A percentile compares a stretch with the other conserved stretches of the same genome.
phyloP scores from a whole-genome alignment of 2,329 filamentous ascomycete genomes.

The Arachnopeziza araneosa region DNA sequence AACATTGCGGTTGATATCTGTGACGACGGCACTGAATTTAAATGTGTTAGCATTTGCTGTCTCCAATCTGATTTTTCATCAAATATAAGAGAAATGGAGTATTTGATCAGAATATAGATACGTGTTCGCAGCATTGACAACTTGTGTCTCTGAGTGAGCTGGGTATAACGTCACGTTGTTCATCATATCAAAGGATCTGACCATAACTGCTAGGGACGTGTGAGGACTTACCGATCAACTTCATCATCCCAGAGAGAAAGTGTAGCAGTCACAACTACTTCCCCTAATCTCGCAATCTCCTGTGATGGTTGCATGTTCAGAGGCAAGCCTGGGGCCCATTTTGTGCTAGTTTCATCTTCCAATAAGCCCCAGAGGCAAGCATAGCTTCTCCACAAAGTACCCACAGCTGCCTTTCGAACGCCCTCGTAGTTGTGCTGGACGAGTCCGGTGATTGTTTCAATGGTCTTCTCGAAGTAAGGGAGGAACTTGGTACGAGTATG shows the following conservation, averaged over 20 bases:
- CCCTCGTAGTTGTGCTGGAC: slow-evolving; percentile 89
- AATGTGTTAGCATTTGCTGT: not conserved
- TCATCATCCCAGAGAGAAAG: slow-evolving; percentile 85
- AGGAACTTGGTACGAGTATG: slow-evolving; percentile 76
- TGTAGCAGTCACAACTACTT: slow-evolving; percentile 79
- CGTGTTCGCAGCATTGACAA: slow-evolving; percentile 88
- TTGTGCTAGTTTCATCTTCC: slow-evolving; percentile 70
- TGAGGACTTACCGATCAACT: slow-evolving; percentile 75
- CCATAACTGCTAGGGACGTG: slow-evolving; percentile 16
- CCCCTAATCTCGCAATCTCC: slow-evolving; percentile 78
- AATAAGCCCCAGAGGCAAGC: slow-evolving; percentile 84
- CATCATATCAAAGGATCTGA: slow-evolving; percentile 59
- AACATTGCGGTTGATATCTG: slow-evolving; percentile 91
- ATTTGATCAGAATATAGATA: slow-evolving; percentile 44
- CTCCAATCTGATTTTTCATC: not conserved
- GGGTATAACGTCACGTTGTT: slow-evolving; percentile 86
- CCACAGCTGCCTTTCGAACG: slow-evolving; percentile 84
- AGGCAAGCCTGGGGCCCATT: slow-evolving; percentile 87
- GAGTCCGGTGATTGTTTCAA: slow-evolving; percentile 74
- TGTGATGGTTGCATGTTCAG: slow-evolving; percentile 71
- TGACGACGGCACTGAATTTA: slow-evolving; percentile 67
- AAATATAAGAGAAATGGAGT: slow-evolving; percentile 20
- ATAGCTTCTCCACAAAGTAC: slow-evolving; percentile 89
- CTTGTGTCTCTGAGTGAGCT: slow-evolving; percentile 97
- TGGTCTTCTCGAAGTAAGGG: slow-evolving; percentile 82